Base-by-base conservation (phyloP, 345 rosid species). In the Populus alba region DNA sequence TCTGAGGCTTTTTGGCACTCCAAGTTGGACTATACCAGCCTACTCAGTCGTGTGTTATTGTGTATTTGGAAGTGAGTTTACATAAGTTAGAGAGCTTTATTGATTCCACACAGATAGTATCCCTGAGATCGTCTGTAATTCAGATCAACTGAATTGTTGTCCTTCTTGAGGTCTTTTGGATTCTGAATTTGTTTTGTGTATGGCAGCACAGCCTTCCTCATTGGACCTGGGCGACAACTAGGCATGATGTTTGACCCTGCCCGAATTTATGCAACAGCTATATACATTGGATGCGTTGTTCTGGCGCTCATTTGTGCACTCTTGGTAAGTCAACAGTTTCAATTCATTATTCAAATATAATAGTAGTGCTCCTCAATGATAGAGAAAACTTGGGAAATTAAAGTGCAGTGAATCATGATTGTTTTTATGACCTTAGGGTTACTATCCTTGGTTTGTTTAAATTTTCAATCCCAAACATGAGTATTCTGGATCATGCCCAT, bases 121-220 rank as follows among this genome's bases (percentile, higher is more conserved):
- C 23, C 16, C 65, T 41, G 43, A 38, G 47, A 20, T 63, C 10
- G 22, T 66, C 35, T 45, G 59, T 68, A 66, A 35, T 17, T 59
- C 33, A 31, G 20, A 65, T 78, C 15, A 29, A 29, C 13, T 70
- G 31, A 68, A 41, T 38, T 1, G 47, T n/a, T 80, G 72, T 25
- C 53, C 33, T 16, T 51, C 57, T 39, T 47, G 33, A 23, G 53
- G 57, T 68, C 67, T 78, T 78, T 77, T 71, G 76, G 31, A 76
- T 73, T 70, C 82, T 76, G 45, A 86, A 72, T 53, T 80, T 74
- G 71, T 72, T 78, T 75, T 77, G 33, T 80, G 72, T 83, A 84
- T 87, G 97, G 89, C 97, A 96, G 98, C 92, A 96, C 99, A 92
- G 99, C 87, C 83, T 93, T 96, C 81, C 90, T 96, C 72, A 85